phyloP scores from a whole-genome alignment of 1,284 basidiomycete genomes.

The Ceratobasidium sp. region DNA sequence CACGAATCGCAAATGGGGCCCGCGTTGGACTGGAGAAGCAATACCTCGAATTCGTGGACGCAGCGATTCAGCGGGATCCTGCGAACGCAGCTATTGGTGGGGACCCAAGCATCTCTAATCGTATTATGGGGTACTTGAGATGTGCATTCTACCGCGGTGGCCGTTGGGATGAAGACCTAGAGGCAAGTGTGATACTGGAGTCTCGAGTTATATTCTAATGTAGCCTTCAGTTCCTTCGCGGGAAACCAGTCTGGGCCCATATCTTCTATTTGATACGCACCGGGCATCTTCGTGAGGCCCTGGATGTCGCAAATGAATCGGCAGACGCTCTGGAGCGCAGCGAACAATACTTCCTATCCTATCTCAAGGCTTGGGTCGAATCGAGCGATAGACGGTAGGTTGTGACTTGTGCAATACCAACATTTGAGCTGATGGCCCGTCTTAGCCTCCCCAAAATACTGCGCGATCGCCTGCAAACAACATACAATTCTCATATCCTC shows the following conservation, averaged over 20 bases:
- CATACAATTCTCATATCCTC: conserved; percentile 93
- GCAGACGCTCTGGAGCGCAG: conserved; percentile 78
- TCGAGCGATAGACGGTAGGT: conserved; percentile 75
- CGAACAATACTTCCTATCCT: conserved; percentile 84
- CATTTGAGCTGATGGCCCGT: background rate
- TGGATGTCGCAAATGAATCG: conserved; percentile 75
- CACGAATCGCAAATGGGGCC: conserved; percentile 75
- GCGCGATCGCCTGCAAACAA: conserved; percentile 83
- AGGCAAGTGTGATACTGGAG: conserved; percentile 64
- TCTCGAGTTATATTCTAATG: conserved; percentile 22
- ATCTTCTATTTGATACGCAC: conserved; percentile 90
- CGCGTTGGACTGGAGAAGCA: conserved; percentile 80
- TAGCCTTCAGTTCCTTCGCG: conserved; percentile 68
- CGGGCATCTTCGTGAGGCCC: conserved; percentile 81
- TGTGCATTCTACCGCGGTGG: conserved; percentile 81
- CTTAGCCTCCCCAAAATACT: conserved; percentile 75
- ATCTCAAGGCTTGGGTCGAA: conserved; percentile 87
- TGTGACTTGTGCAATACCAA: background rate
- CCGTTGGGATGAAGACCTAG: conserved; percentile 84
- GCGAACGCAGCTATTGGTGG: conserved; percentile 90
- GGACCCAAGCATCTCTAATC: conserved; percentile 88
- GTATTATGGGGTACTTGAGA: conserved; percentile 83
- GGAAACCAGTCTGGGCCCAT: conserved; percentile 91
- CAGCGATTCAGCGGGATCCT: conserved; percentile 82
- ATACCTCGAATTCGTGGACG: conserved; percentile 85